phyloP scores from a whole-genome alignment of 495 filamentous ascomycete genomes.

The Talaromyces proteolyticus region DNA sequence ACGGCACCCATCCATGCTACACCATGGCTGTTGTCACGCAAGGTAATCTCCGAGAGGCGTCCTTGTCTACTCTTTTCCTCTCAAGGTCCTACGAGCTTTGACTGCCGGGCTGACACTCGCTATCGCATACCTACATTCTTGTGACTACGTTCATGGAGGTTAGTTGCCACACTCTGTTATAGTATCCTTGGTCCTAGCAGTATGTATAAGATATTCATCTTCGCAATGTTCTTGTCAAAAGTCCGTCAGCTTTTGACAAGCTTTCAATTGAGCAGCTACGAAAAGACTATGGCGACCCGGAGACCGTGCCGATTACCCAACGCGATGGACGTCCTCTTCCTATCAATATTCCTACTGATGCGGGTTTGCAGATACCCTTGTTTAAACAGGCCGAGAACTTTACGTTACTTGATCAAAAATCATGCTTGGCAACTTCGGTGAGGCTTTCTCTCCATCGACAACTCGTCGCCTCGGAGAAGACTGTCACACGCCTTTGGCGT shows the following conservation, averaged over 20 bases:
- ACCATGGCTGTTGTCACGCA: constrained; percentile 1
- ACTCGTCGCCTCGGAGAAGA: constrained; percentile 20
- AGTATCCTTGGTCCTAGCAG: neutral
- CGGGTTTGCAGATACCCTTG: constrained; percentile 21
- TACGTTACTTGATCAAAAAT: constrained; percentile 18
- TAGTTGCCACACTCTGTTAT: neutral
- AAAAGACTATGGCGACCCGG: constrained; percentile 11
- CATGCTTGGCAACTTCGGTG: constrained; percentile 27
- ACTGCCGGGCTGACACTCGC: neutral
- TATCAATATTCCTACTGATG: constrained; percentile 16
- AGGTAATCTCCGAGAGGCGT: constrained; percentile 6
- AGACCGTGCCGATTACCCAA: constrained; percentile 12
- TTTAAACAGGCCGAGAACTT: constrained; percentile 24
- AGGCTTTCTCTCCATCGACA: constrained; percentile 20
- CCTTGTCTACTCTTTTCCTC: constrained; percentile 4
- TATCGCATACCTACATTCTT: constrained; percentile 4
- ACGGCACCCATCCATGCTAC: constrained; percentile 4
- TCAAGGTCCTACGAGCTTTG: constrained; percentile 2
- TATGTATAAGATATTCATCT: constrained; percentile 13
- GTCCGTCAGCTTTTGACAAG: neutral
- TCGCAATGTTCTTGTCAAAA: constrained; percentile 18
- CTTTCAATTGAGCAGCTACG: constrained; percentile 13
- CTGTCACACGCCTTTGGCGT: constrained; percentile 21
- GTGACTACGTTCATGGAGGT: constrained; percentile 12
- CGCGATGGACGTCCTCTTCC: constrained; percentile 12